Conservation (phyloP, 2,329 filamentous ascomycete genomes). For the Diatrype stigma region DNA sequence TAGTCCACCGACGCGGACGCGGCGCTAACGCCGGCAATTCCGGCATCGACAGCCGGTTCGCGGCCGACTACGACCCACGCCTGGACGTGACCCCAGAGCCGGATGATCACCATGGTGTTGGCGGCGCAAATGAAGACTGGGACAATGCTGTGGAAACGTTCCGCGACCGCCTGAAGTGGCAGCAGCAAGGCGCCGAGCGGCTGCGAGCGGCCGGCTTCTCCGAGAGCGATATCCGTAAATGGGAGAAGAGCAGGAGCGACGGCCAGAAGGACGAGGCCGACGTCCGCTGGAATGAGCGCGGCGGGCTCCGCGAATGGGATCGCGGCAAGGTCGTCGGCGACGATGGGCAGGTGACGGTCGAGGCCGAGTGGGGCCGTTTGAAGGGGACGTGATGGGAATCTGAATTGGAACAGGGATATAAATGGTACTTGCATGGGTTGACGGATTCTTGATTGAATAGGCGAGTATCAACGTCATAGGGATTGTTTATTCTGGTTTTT, state of each 20-base stretch:
- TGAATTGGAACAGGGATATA: too few relatives aligned
- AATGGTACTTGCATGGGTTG: not conserved
- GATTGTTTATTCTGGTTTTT: too few relatives aligned
- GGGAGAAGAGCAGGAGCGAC: conserved; percentile 64
- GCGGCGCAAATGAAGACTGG: conserved; percentile 58
- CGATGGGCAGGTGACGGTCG: conserved; percentile 11
- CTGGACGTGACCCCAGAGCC: conserved; percentile 47
- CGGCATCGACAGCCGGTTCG: conserved; percentile 78
- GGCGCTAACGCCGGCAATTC: conserved; percentile 59
- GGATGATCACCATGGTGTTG: conserved; percentile 39
- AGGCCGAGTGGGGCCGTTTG: conserved; percentile 12
- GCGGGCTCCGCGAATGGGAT: conserved; percentile 62
- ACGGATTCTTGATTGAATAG: not conserved
- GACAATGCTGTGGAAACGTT: conserved; percentile 73
- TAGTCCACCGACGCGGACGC: conserved; percentile 61
- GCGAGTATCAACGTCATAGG: too few relatives aligned
- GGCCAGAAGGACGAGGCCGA: conserved; percentile 58
- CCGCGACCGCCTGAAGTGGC: conserved; percentile 75
- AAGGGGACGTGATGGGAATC: conserved; percentile 5
- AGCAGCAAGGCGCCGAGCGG: conserved; percentile 68
- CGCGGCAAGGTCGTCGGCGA: conserved; percentile 41
- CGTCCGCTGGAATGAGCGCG: conserved; percentile 67
- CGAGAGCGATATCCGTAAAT: conserved; percentile 68
- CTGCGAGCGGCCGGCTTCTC: conserved; percentile 75
- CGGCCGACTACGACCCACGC: conserved; percentile 56